These are phyloP conservation scores for Zoysia matrella DNA, from an alignment of 202 grass and related monocot species.

Conservation along the genomic window DNA sequence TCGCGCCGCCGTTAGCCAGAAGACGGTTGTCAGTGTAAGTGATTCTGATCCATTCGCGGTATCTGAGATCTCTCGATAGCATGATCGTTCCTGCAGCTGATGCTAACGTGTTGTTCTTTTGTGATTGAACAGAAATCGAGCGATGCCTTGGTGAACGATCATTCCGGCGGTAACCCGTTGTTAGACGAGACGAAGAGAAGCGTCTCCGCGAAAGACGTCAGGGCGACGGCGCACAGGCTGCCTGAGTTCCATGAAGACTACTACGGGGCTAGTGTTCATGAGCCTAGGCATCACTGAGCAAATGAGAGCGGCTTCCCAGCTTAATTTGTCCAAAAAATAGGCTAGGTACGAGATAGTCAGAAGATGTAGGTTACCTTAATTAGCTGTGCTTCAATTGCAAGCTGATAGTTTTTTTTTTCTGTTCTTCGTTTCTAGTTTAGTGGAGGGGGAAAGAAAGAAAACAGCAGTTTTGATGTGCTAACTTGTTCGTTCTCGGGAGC, in stretches of 20 bases:
- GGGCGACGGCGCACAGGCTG: conserved; percentile 41
- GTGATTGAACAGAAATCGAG: conserved; percentile 36
- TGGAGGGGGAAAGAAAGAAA: not conserved
- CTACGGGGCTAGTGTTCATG: conserved; percentile 75
- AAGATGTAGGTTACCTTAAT: conserved; percentile 29
- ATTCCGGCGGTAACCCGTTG: not conserved
- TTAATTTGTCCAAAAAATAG: conserved; percentile 15
- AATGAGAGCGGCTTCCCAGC: not conserved
- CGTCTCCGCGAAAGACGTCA: conserved; percentile 23
- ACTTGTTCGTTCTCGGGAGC: not conserved
- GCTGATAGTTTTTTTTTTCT: not conserved
- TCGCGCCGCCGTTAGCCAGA: conserved; percentile 22
- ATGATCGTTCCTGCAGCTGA: not conserved
- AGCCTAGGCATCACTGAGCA: conserved; percentile 73
- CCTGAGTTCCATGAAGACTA: conserved; percentile 87
- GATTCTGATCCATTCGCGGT: not conserved
- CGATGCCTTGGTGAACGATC: conserved; percentile 13
- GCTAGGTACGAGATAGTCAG: conserved; percentile 12
- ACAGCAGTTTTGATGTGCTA: conserved; percentile 35
- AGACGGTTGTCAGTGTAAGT: conserved; percentile 48
- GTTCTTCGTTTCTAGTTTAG: not conserved
- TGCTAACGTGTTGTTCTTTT: conserved; percentile 1
- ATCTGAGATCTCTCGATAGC: not conserved
- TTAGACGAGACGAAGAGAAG: conserved; percentile 37
- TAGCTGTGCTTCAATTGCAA: conserved; percentile 25